These are phyloP conservation scores for baker's yeast (Saccharomyces cerevisiae) DNA, from an alignment of 805 yeast genomes.

Conservation along the genomic window DNA sequence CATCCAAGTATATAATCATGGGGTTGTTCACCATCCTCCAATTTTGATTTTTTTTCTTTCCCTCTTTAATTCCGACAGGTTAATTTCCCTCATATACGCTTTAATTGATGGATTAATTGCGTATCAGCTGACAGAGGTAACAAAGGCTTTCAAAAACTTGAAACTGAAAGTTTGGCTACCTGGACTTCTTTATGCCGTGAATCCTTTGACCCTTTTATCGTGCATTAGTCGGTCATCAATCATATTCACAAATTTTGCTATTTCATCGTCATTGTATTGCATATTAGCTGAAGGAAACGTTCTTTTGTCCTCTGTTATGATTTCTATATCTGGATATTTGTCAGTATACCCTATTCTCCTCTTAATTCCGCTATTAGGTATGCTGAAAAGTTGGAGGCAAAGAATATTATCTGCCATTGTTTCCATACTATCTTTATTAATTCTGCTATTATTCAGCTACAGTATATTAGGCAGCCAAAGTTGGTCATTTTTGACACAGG, in stretches of 20 bases:
- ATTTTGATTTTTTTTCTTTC: conserved; percentile 42
- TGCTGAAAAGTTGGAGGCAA: conserved; percentile 6
- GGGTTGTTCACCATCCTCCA: conserved; percentile 82
- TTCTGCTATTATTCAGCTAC: conserved; percentile 34
- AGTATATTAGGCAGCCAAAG: conserved; percentile 30
- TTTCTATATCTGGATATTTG: conserved; percentile 59
- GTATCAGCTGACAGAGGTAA: conserved; percentile 42
- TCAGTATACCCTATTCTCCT: conserved; percentile 56
- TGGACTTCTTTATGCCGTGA: conserved; percentile 61
- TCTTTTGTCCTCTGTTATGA: conserved; percentile 37
- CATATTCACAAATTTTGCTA: conserved; percentile 49
- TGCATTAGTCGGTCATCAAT: conserved; percentile 62
- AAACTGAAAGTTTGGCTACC: conserved; percentile 32
- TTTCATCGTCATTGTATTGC: conserved; percentile 41
- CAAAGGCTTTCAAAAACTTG: conserved; percentile 24
- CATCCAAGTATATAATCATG: conserved; percentile 71
- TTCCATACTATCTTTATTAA: not conserved
- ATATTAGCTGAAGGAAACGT: conserved; percentile 35
- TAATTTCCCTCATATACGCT: conserved; percentile 35
- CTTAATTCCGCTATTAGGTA: conserved; percentile 45
- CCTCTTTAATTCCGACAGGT: conserved; percentile 2
- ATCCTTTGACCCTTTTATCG: conserved; percentile 70
- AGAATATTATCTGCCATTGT: not conserved
- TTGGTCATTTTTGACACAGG: conserved; percentile 41
- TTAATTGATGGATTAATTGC: conserved; percentile 53